Base-by-base conservation (phyloP, 2,329 filamentous ascomycete species). In the Nectriaceae sp. region DNA sequence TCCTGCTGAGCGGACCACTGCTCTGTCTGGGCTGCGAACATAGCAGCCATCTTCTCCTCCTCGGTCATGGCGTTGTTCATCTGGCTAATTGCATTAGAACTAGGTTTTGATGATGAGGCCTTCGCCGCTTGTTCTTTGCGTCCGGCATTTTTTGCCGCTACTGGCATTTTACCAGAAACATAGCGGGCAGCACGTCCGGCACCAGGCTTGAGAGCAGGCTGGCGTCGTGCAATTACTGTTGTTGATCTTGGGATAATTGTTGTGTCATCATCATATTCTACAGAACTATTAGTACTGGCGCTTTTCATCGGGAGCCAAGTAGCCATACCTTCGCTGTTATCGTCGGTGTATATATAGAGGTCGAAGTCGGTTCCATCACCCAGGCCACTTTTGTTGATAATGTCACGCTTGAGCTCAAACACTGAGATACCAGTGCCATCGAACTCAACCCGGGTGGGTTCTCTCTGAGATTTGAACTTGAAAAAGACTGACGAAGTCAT, bases 401-500 rank as follows among this genome's bases (percentile, higher is more conserved):
- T 99, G 75, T 97, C 94, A 76, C 93, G 89, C 77, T 99, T 99
- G 67, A 99, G 80, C 69, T 99, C 95, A 74, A 97, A 99, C 56
- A 97, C 94, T 53, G 93, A 96, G 67, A 97, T 96, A 72, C 90
- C 90, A 63, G 93, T 97, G 67, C 94, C 94, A 73, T 99, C 93
- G 71, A 99, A 97, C 66, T 92, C 89, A 64, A 99, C 91, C 66
- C 92, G 85, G 49, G 90, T 90, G 52, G 91, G 90, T 68, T 97
- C 94, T 76, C 91, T 97, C 69, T 95, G 91, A 62, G 93, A 97
- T 76, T 97, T 97, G 86, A 99, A 99, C 76, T 96, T 96, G 89
- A 97, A 99, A 75, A 97, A 97, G 67, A 99, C 94, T 59, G 92
- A 97, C 48, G 94, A 96, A 69, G 90, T 84, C 92, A 97, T 97